Conservation (phyloP, 768 basidiomycete genomes). For the Amanita fuliginea region DNA sequence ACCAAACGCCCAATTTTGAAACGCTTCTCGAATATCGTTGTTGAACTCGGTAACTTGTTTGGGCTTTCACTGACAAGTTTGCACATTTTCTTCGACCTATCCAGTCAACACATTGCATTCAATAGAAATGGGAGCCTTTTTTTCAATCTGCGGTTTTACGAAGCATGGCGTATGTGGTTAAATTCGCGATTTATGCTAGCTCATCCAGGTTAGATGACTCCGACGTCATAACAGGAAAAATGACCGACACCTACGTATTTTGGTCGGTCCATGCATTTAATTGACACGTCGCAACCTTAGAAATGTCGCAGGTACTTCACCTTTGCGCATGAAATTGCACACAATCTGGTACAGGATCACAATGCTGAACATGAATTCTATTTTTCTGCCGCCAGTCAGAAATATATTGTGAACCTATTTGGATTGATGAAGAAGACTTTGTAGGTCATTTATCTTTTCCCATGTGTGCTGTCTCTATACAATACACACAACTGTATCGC, state of each 20-base stretch:
- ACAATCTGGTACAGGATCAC: constrained; percentile 80
- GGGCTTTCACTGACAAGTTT: constrained; percentile 60
- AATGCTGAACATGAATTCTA: constrained; percentile 94
- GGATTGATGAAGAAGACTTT: constrained; percentile 15
- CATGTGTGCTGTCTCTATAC: too few species aligned
- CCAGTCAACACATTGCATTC: constrained; percentile 84
- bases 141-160: constrained; percentile 76
- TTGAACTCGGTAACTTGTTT: constrained; percentile 60
- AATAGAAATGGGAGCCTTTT: constrained; percentile 85
- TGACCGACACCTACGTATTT: constrained; percentile 62
- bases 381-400: constrained; percentile 84
- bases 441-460: too few species aligned
- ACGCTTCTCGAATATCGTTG: constrained; percentile 65
- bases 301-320: constrained; percentile 63
- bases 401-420: constrained; percentile 34
- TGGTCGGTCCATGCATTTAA: constrained; percentile 37
- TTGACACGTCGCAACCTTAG: neutral
- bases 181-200: neutral
- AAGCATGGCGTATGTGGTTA: constrained; percentile 71
- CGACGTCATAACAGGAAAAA: constrained; percentile 43
- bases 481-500: too few species aligned
- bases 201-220: constrained; percentile 44
- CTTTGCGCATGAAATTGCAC: constrained; percentile 87
- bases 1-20: constrained; percentile 46
- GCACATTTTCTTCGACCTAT: constrained; percentile 79